Conservation (phyloP, 1,284 basidiomycete genomes). For the Ustilago nuda region DNA sequence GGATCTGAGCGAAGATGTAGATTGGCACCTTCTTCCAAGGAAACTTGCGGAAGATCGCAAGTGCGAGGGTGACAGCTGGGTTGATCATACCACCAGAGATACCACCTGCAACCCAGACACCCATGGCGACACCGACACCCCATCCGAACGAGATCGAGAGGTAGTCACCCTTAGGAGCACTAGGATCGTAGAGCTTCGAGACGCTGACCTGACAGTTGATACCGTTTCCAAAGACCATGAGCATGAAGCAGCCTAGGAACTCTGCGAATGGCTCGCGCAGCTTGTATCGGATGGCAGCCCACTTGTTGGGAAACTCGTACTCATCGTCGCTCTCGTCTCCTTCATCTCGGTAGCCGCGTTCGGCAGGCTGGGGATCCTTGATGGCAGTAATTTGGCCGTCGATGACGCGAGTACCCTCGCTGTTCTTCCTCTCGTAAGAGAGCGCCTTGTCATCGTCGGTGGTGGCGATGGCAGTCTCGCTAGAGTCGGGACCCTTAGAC, state of each 20-base stretch:
- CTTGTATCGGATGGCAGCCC: constrained; percentile 55
- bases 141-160: constrained; percentile 62
- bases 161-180: constrained; percentile 48
- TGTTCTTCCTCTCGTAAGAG: constrained; percentile 13
- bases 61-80: constrained; percentile 73
- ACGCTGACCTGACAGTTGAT: constrained; percentile 63
- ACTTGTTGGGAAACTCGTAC: constrained; percentile 57
- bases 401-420: constrained; percentile 18
- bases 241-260: constrained; percentile 58
- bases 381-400: constrained; percentile 4
- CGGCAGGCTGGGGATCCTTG: constrained; percentile 32
- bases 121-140: constrained; percentile 63
- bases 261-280: constrained; percentile 61
- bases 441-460: constrained; percentile 15
- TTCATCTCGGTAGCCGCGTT: constrained; percentile 27
- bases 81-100: constrained; percentile 60
- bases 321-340: constrained; percentile 30
- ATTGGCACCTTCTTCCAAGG: constrained; percentile 83
- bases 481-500: constrained; percentile 7
- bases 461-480: constrained; percentile 17
- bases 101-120: constrained; percentile 61
- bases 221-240: constrained; percentile 62
- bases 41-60: constrained; percentile 79
- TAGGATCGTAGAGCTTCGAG: constrained; percentile 42
- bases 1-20: constrained; percentile 79